phyloP scores from a whole-genome alignment of 306 rosid species.

The Ammopiptanthus mongolicus region DNA sequence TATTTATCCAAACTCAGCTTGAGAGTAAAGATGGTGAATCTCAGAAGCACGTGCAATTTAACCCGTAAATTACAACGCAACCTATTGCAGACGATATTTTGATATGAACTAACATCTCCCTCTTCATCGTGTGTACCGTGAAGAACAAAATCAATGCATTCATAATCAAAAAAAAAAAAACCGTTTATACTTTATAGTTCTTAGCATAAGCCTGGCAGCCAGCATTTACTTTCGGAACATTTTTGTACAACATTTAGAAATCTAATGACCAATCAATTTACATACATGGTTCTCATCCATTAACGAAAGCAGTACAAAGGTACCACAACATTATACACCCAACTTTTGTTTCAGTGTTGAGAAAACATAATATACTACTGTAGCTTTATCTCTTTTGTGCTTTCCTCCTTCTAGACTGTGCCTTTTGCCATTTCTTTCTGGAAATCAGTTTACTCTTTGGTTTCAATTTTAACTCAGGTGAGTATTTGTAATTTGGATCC shows the following conservation, averaged over 20 bases:
- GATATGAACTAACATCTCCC: neutral
- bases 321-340: neutral
- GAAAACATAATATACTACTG: neutral
- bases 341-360: neutral
- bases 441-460: slow-evolving; percentile 72
- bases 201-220: too few species aligned
- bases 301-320: slow-evolving; percentile 4
- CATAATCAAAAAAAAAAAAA: too few species aligned
- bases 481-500: slow-evolving; percentile 75
- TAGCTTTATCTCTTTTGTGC: slow-evolving; percentile 42
- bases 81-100: neutral
- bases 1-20: too few species aligned
- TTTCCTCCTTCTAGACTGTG: slow-evolving; percentile 71
- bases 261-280: neutral
- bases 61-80: neutral
- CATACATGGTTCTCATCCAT: neutral
- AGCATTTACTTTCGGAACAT: neutral
- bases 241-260: neutral
- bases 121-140: neutral
- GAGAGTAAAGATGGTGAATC: too few species aligned
- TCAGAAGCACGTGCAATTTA: neutral
- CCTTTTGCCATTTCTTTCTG: slow-evolving; percentile 76
- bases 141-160: neutral
- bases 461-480: slow-evolving; percentile 73
- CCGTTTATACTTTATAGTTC: too few species aligned